These are phyloP conservation scores for Alloteropsis angusta DNA, from an alignment of 202 grass and related monocot genomes.

Conservation along the genomic window DNA sequence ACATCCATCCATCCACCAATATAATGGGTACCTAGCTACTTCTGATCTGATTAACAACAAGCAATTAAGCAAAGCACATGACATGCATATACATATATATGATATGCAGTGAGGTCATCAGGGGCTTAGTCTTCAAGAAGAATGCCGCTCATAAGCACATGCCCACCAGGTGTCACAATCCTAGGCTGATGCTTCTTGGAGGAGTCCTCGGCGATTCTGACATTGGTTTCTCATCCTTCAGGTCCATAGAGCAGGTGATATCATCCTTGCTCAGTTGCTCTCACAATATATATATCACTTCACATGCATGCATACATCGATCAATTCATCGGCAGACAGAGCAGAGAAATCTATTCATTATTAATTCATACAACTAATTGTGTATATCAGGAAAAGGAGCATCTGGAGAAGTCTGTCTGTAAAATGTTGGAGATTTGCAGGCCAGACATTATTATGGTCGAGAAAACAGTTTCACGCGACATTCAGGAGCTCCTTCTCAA, in stretches of 20 bases:
- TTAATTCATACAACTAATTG: no score
- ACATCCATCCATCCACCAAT: no score
- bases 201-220: conserved; percentile 80
- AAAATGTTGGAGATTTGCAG: conserved; percentile 77
- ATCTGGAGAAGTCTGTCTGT: conserved; percentile 55
- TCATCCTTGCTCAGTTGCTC: no score
- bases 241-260: conserved; percentile 83
- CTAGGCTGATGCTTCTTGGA: conserved; percentile 77
- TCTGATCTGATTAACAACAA: conserved; percentile 5
- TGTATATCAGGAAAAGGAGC: conserved; percentile 76
- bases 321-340: no score
- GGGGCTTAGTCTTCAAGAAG: conserved; percentile 93
- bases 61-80: no score
- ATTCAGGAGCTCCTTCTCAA: conserved; percentile 76
- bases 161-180: conserved; percentile 64
- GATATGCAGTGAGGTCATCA: conserved; percentile 74
- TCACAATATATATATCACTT: no score
- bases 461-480: conserved; percentile 92
- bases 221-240: conserved; percentile 72
- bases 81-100: no score
- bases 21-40: no score
- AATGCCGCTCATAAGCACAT: conserved; percentile 97
- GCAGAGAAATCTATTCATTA: no score
- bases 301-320: no score
- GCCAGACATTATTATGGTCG: conserved; percentile 90